Conservation (phyloP, 768 basidiomycete genomes). For the Hygrophoropsis aurantiaca region DNA sequence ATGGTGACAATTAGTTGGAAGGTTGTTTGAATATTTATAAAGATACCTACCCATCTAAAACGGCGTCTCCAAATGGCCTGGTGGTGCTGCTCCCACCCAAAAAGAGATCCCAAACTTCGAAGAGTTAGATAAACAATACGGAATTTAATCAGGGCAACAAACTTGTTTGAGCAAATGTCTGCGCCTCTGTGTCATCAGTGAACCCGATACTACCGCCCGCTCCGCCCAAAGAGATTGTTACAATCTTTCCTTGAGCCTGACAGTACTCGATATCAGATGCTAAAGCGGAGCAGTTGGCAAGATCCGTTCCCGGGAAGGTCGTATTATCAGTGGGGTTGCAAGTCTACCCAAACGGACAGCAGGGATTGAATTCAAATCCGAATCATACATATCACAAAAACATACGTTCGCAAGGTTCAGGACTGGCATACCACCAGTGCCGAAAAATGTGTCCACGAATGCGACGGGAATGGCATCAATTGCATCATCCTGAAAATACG, state of each 20-base stretch:
- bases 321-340: conserved; percentile 40
- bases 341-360: conserved; percentile 26
- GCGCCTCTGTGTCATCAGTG: conserved; percentile 34
- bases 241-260: conserved; percentile 45
- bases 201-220: conserved; percentile 42
- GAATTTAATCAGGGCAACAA: conserved; percentile 10
- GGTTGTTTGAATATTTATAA: neutral
- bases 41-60: conserved; percentile 42
- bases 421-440: conserved; percentile 58
- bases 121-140: conserved; percentile 3
- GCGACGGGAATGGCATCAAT: conserved; percentile 71
- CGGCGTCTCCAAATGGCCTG: conserved; percentile 45
- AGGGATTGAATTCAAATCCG: neutral
- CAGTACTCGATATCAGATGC: conserved; percentile 44
- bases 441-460: conserved; percentile 68
- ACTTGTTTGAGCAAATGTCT: conserved; percentile 29
- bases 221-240: conserved; percentile 48
- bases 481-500: conserved; percentile 50
- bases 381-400: no score
- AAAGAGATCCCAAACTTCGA: conserved; percentile 44
- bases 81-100: conserved; percentile 44
- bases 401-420: conserved; percentile 70
- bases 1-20: neutral
- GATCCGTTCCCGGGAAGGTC: conserved; percentile 42
- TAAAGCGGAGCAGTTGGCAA: conserved; percentile 38